These are phyloP conservation scores for Glarea lozoyensis DNA, from an alignment of 495 filamentous ascomycete species.

Conservation along the genomic window DNA sequence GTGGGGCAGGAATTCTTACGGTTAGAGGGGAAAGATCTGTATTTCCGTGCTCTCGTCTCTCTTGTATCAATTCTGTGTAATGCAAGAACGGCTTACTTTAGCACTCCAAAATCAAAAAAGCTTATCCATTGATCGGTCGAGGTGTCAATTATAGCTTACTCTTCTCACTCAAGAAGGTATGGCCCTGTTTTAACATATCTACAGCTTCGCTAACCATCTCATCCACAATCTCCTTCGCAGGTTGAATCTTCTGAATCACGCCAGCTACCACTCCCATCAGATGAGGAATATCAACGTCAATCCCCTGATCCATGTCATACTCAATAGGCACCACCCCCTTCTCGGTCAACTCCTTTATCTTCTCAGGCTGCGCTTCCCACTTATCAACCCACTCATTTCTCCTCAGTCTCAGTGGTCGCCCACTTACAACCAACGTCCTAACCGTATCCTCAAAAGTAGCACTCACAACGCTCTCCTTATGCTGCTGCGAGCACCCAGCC, in stretches of 20 bases:
- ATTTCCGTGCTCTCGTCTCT: too few species aligned
- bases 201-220: slow-evolving; percentile 83
- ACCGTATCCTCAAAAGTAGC: slow-evolving; percentile 68
- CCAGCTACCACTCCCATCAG: slow-evolving; percentile 93
- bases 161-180: slow-evolving; percentile 35
- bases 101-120: too few species aligned
- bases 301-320: slow-evolving; percentile 67
- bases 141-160: slow-evolving; percentile 31
- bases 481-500: slow-evolving; percentile 65
- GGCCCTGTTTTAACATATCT: slow-evolving; percentile 50
- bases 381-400: slow-evolving; percentile 71
- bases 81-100: too few species aligned
- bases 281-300: slow-evolving; percentile 74
- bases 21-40: too few species aligned
- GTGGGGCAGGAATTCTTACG: too few species aligned
- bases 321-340: slow-evolving; percentile 70
- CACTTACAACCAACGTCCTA: slow-evolving; percentile 69
- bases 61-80: too few species aligned
- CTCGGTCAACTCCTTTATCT: slow-evolving; percentile 61
- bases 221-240: slow-evolving; percentile 70
- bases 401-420: slow-evolving; percentile 69
- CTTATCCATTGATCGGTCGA: background rate
- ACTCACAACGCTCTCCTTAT: slow-evolving; percentile 72
- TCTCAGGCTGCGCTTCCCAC: slow-evolving; percentile 67
- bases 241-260: slow-evolving; percentile 61